Evolutionary conservation across 2,329 filamentous ascomycete species (phyloP).

Genomic region (Acephala macrosclerotiorum): DNA sequence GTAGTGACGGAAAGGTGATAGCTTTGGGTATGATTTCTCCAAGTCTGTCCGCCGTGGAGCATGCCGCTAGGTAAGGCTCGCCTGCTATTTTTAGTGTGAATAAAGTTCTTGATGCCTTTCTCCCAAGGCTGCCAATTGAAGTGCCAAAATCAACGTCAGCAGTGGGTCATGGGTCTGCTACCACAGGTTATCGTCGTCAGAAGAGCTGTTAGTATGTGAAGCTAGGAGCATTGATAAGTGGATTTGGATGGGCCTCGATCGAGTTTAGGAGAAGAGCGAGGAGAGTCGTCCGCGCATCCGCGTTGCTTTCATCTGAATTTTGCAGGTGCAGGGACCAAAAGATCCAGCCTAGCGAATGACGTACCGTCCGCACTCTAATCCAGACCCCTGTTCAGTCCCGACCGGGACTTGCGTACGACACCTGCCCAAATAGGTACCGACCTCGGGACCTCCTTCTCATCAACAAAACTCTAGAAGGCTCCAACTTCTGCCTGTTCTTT

Average conservation of each 20-base stretch:
- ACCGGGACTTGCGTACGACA: conserved; percentile 16
- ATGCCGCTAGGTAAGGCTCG: neutral
- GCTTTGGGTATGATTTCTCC: conserved; percentile 14
- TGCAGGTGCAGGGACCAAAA: neutral
- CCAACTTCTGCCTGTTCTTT: neutral
- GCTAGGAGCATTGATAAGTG: neutral
- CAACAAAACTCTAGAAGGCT: neutral
- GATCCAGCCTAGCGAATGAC: conserved; percentile 24
- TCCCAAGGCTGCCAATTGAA: neutral
- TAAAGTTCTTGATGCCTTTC: neutral
- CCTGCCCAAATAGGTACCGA: conserved; percentile 6
- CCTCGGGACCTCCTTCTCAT: conserved; percentile 6
- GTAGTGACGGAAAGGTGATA: conserved; percentile 1
- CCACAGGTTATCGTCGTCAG: neutral
- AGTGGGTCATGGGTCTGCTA: conserved; percentile 9
- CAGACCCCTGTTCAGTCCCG: conserved; percentile 11
- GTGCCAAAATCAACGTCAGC: conserved; percentile 20
- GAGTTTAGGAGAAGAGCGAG: neutral
- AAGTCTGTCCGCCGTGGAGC: neutral
- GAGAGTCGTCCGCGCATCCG: conserved; percentile 17
- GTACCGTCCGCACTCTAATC: conserved; percentile 7
- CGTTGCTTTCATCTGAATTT: conserved; percentile 4
- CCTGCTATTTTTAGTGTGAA: conserved; percentile 2
- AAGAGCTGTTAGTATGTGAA: neutral
- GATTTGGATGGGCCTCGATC: neutral